Evolutionary conservation across 2,329 filamentous ascomycete species (phyloP), one percentile per base, ranked within the genome.

Genomic region (Pleoardoris graminearum): DNA sequence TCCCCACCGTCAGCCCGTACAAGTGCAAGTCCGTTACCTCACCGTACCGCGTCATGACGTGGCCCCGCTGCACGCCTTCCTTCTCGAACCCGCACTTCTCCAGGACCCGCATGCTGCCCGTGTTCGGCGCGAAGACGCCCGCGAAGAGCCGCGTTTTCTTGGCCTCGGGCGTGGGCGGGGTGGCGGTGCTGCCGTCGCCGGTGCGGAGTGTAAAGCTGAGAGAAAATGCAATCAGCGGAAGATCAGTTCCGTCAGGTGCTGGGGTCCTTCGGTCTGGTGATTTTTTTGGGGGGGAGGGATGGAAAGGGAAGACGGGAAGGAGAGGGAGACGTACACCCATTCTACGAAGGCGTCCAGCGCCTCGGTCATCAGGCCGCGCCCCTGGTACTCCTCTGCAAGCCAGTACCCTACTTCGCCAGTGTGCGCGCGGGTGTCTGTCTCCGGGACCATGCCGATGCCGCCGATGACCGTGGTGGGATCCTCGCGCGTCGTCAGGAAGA

Each of bases 391-490:
- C 48, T 74, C 70, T 14, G 66, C 69, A 10, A 78, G 50, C 76
- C 76, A 79, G 59, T 75, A 78, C 8, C 75, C 76, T 1, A 78
- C 43, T 51, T 76, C 73, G 0, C 70, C 76, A 1, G 62, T 65
- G 49, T 74, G 73, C 4, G 68, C 57, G 14, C 68, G 62, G 14
- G 75, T 60, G 50, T 76, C 74, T 27, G 35, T 11, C n/a, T 63
- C 67, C 36, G 66, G 67, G 49, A 65, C 72, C 7, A 77, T 49
- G 3, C 75, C 75, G 29, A 76, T 71, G 7, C 66, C 62, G 23
- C 75, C 75, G 49, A 76, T 70, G 1, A 67, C 38, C 10, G 52
- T 52, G 1, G 47, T 25, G 4, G 63, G 65, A 2, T 45, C 35
- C 7, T 51, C 30, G 5, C 16, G 23, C 3, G 60, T 51, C 33